Percentiles rank a stretch among this genome's conserved stretches.
Conservation (phyloP, 2,329 filamentous ascomycete genomes). For the Nothophoma quercina region DNA sequence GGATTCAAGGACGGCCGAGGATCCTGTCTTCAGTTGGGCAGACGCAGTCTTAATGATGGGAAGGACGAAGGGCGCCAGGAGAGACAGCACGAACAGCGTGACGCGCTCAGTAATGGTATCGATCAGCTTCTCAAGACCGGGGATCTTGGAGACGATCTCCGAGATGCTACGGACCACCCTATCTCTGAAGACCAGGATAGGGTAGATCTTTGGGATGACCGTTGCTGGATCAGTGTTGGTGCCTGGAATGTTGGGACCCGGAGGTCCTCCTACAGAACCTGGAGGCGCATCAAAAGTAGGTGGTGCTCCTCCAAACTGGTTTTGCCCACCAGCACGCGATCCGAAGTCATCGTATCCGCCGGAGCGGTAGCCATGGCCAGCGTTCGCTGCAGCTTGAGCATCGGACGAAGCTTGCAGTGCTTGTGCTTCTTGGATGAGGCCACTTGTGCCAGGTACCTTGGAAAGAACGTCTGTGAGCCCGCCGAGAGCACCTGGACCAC, state of each 20-base stretch:
- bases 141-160: conserved; percentile 86
- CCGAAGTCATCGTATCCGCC: conserved; percentile 52
- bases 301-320: conserved; percentile 48
- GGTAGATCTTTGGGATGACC: conserved; percentile 76
- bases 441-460: conserved; percentile 71
- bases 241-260: conserved; percentile 68
- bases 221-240: conserved; percentile 75
- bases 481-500: conserved; percentile 41
- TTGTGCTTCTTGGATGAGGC: conserved; percentile 56
- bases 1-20: conserved; percentile 70
- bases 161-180: conserved; percentile 89
- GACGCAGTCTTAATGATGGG: conserved; percentile 91
- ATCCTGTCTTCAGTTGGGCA: conserved; percentile 84
- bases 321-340: conserved; percentile 47
- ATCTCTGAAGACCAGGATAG: conserved; percentile 92
- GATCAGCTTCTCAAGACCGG: conserved; percentile 85
- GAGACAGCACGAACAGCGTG: conserved; percentile 87
- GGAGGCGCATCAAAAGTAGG: conserved; percentile 52
- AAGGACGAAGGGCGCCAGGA: conserved; percentile 89
- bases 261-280: conserved; percentile 54
- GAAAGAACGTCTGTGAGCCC: conserved; percentile 73
- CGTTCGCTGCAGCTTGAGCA: conserved; percentile 54
- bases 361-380: conserved; percentile 53
- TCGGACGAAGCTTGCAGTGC: conserved; percentile 57
- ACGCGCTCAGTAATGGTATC: conserved; percentile 94